Evolutionary conservation across 2,329 filamentous ascomycete genomes (phyloP).

Genomic region (Trichoderma atrobrunneum): DNA sequence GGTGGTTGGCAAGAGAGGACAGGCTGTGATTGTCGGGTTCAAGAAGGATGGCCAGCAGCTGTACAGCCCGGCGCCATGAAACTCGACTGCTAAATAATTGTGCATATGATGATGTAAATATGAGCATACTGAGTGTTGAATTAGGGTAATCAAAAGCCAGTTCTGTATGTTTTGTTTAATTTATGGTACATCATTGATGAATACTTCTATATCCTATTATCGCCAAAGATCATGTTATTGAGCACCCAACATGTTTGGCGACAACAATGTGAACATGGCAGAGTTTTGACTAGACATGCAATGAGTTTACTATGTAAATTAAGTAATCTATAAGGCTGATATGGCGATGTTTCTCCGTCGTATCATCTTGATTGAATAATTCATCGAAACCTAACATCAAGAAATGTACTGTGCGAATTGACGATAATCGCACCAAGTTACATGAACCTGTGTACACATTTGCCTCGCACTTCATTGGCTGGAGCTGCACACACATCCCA

Average conservation of each 20-base stretch:
- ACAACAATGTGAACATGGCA: accelerated
- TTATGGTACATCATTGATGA: background rate
- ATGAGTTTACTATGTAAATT: accelerated
- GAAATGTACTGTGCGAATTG: background rate
- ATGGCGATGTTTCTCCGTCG: accelerated
- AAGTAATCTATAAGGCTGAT: background rate
- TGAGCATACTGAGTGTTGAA: background rate
- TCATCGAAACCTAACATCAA: background rate
- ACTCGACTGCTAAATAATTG: background rate
- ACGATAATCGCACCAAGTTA: background rate
- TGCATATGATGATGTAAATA: background rate
- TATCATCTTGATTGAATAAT: background rate
- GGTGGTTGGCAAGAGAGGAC: conserved; percentile 37
- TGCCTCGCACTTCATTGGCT: background rate
- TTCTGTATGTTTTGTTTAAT: background rate
- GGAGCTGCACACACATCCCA: conserved; percentile 8
- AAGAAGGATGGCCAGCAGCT: conserved; percentile 38
- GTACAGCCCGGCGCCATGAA: conserved; percentile 34
- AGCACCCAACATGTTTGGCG: background rate
- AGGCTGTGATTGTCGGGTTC: conserved; percentile 37
- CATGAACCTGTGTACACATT: background rate
- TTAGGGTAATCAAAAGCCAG: background rate
- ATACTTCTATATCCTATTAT: background rate
- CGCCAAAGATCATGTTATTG: accelerated
- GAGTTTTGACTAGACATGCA: accelerated